Evolutionary conservation across 768 basidiomycete genomes (phyloP), one percentile per base, ranked within the genome.

Genomic region (Suillus subalutaceus): DNA sequence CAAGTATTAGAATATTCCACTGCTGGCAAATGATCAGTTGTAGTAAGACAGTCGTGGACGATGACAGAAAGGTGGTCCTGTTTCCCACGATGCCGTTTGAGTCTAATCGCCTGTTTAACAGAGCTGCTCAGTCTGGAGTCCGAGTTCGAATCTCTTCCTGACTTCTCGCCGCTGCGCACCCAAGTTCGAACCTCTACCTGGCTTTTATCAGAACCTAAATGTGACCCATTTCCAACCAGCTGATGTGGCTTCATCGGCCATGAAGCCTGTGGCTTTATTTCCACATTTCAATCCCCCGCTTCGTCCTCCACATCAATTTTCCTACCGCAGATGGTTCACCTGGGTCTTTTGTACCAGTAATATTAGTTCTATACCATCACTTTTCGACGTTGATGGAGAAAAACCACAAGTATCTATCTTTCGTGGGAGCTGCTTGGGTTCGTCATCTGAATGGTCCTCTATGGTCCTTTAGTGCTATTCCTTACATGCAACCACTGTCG

Each of bases 11-110:
- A 35, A 30, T 26, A 63, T 30, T n/a, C 20, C 30, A 16, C 50
- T 55, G 32, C 53, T 20, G 9, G 53, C 4, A 32, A 55, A 32
- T 55, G 35, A 56, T 59, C 58, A 59, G 58, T 40, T 26, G 57
- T 6, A 16, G n/a, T n/a, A n/a, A n/a, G 58, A 41, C 40, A 23
- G 40, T 40, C 16, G 58, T 59, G 57, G n/a, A 58, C n/a, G 57
- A 55, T 55, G 30, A 55, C 53, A 53, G 52, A 52, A 26, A 52
- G 16, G 15, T 18, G 53, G 53, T 9, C 30, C 5, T 32, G 30
- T 55, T 52, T 55, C 53, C 53, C 53, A 55, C 53, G 53, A 32
- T 50, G n/a, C 2, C 5, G 12, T 48, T 48, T 6, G n/a, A 48
- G 44, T 44, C 20, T 18, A 46, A 32, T 32, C 32, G 32, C 32